Base-by-base conservation (phyloP, 176 grass and related monocot genomes). In the Tillandsia fasciculata region DNA sequence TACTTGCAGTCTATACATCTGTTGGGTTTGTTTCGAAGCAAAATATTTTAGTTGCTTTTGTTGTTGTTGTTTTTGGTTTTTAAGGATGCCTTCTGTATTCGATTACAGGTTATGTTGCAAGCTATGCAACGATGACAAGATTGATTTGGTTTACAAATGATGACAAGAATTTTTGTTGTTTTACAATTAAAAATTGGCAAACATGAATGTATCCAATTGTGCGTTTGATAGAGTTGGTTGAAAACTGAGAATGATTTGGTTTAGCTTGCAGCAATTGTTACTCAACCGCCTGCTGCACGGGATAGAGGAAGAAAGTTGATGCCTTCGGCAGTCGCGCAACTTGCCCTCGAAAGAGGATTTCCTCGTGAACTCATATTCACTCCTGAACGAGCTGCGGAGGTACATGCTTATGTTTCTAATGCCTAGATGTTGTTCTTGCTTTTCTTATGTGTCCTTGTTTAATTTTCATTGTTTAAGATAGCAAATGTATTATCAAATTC, bases 351-450 rank as follows among this genome's bases (percentile, higher is more conserved):
- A 27, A 81, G 70, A 11, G 93, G 84, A 29, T 92, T 97, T 50
- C 81, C 86, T 48, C 28, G 78, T 26, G 73, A 86, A n/a, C 82
- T 92, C 53, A 86, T 97, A 78, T 92, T 97, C 74, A 90, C 82
- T 15, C 93, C 86, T 2, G 59, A 90, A 53, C 77, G 82, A 64
- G 84, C 77, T 64, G 74, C 82, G 10, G 84, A 92, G 79, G 89
- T 97, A 69, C 78, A 28, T 17, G 50, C 4, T 42, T 42, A 42
- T 42, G 33, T 42, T 29, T 80, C 12, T 49, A 18, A 64, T 56
- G 15, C 53, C 18, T 65, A 42, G 57, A 59, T 47, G 10, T 7
- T 42, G 33, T 42, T 42, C 33, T 42, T 5, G 33, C 33, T 42
- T 42, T 5, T 4, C 33, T 42, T 52, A 9, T 69, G 47, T 56